Evolutionary conservation across 2,329 filamentous ascomycete species (phyloP), one percentile per base, ranked within the genome.

Genomic region (Colletotrichum sp.): DNA sequence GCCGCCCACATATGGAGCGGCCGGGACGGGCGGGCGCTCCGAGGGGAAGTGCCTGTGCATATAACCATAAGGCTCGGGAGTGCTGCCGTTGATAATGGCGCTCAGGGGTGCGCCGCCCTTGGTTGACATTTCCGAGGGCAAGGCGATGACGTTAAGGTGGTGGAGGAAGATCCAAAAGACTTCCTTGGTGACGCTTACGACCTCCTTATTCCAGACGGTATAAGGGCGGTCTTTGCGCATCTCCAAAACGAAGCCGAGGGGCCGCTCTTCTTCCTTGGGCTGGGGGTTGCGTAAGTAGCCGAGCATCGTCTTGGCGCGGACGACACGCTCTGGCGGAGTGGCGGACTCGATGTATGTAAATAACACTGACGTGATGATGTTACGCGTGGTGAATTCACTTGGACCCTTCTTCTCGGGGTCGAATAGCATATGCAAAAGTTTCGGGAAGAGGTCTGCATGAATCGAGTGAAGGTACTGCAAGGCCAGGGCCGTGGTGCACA

Each of bases 161-260:
- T 99, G 96, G 70, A 99, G 89, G 86, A 99, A 99, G 83, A 99
- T 99, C 96, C 96, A 99, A 83, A 99, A 99, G 32, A 99, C 96
- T 84, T 99, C 96, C 84, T 98, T 98, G 57, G 96, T 98, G 64
- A 99, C 96, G 80, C 95, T 96, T 75, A 93, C 93, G 22, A 96
- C 92, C 85, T 99, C 97, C 84, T 96, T 97, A 85, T 94, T 95
- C 96, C 96, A 99, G 4, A 98, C 91, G 39, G 95, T 94, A 84
- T 98, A 99, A 1, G 96, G 96, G 1, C 96, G 92, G 66, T 95
- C 92, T 44, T 93, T 93, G 80, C 95, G 94, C 92, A 99, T 99
- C 76, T 96, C 95, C 26, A 96, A 87, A 63, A 99, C 96, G 83
- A 99, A 99, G 4, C 93, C 93, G 9, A 98, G 88, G 0, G 96